A percentile compares a stretch with the other conserved stretches of the same genome.
phyloP scores from a whole-genome alignment of 148 eudicot species.

The Vaccinium darrowii region DNA sequence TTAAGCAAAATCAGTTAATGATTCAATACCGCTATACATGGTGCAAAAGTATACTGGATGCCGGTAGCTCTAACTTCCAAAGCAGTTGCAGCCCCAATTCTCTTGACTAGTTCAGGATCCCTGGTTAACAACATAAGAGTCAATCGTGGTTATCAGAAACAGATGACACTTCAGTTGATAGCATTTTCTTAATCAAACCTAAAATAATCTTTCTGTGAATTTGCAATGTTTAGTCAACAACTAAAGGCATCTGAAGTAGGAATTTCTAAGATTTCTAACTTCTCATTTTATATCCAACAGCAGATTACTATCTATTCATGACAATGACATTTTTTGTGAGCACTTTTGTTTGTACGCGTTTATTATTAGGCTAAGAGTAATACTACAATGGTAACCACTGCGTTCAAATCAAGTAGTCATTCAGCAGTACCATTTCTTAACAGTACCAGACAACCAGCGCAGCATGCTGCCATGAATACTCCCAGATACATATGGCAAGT shows the following conservation, averaged over 20 bases:
- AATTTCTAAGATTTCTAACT: not conserved
- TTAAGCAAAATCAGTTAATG: not conserved
- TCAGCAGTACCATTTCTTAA: not conserved
- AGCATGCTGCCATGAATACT: not conserved
- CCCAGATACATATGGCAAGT: not conserved
- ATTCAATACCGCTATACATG: constrained; percentile 72
- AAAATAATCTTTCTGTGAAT: not conserved
- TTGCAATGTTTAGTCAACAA: not conserved
- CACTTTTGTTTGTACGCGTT: not conserved
- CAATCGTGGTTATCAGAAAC: not conserved
- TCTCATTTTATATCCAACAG: not conserved
- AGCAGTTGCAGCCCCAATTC: constrained; percentile 85
- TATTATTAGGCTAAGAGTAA: not conserved
- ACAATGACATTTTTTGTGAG: not conserved
- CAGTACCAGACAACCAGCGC: not conserved
- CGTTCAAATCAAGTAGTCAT: not conserved
- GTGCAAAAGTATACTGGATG: constrained; percentile 81
- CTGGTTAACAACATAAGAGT: constrained; percentile 28
- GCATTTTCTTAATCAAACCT: not conserved
- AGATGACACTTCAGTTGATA: not conserved
- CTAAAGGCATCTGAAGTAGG: not conserved
- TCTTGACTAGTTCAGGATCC: constrained; percentile 70
- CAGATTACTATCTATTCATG: not conserved
- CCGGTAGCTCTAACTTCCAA: constrained; percentile 91
- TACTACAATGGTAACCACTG: not conserved